Conservation (phyloP, 1,284 basidiomycete genomes). For the Amylostereum areolatum region DNA sequence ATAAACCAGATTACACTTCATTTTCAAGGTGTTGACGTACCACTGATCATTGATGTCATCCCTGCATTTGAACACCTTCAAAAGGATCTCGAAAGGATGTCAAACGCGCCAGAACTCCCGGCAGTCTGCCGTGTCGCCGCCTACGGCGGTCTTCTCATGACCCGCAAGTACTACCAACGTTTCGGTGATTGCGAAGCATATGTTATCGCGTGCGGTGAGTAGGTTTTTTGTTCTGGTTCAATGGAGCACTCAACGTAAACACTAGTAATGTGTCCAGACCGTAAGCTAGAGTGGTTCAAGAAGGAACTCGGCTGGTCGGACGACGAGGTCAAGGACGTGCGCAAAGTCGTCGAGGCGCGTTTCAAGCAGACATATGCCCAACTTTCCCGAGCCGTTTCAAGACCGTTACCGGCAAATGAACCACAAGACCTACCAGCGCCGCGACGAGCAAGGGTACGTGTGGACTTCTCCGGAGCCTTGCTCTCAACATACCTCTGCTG, state of each 20-base stretch:
- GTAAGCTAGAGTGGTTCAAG: constrained; percentile 7
- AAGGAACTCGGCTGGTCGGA: background rate
- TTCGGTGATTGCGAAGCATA: constrained; percentile 18
- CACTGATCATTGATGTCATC: constrained; percentile 17
- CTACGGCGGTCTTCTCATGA: constrained; percentile 11
- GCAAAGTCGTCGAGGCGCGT: background rate
- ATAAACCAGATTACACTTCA: constrained; percentile 11
- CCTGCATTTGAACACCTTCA: constrained; percentile 16
- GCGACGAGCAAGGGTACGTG: background rate
- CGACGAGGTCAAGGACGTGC: background rate
- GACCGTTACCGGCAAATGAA: background rate
- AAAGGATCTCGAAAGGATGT: constrained; percentile 8
- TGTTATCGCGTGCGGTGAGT: constrained; percentile 17
- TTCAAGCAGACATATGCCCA: background rate
- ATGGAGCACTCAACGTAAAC: too few species aligned
- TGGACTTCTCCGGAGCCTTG: too few species aligned
- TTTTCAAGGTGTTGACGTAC: constrained; percentile 16
- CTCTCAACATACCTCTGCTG: too few species aligned
- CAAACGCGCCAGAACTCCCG: constrained; percentile 3
- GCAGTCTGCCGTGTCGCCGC: constrained; percentile 13
- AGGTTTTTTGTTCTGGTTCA: background rate
- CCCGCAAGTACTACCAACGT: constrained; percentile 18
- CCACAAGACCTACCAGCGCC: background rate
- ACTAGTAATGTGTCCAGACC: constrained; percentile 10
- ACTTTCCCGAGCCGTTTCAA: background rate